These are phyloP conservation scores for Pterulicium gracile DNA, from an alignment of 1,284 basidiomycete species.

Conservation along the genomic window DNA sequence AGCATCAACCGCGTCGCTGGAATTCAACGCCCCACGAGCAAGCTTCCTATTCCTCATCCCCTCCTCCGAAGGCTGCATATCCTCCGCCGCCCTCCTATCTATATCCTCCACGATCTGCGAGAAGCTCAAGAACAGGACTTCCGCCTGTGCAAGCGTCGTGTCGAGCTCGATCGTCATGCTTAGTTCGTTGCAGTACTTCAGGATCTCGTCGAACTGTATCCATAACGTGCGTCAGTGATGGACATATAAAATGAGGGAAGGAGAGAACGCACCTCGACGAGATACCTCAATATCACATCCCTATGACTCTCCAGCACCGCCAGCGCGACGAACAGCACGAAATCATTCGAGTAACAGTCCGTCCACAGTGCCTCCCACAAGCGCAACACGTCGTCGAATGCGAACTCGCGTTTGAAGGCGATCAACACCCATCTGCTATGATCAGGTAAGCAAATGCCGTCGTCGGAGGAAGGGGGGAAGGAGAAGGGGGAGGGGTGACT, in stretches of 20 bases:
- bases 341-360: slow-evolving; percentile 78
- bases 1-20: too few relatives aligned
- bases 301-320: slow-evolving; percentile 91
- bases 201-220: slow-evolving; percentile 68
- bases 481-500: slow-evolving; percentile 10
- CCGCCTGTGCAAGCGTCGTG: slow-evolving; percentile 84
- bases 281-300: slow-evolving; percentile 87
- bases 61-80: slow-evolving; percentile 5
- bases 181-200: slow-evolving; percentile 76
- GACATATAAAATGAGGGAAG: too few relatives aligned
- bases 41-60: not conserved
- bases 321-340: slow-evolving; percentile 91
- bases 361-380: slow-evolving; percentile 98
- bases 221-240: not conserved
- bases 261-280: slow-evolving; percentile 61
- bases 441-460: slow-evolving; percentile 4
- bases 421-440: slow-evolving; percentile 71
- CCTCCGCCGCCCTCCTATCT: slow-evolving; percentile 62
- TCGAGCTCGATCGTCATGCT: slow-evolving; percentile 92
- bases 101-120: slow-evolving; percentile 81
- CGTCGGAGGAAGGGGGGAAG: slow-evolving; percentile 1
- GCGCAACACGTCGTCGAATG: slow-evolving; percentile 78
- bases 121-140: slow-evolving; percentile 85
- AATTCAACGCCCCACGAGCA: too few relatives aligned
- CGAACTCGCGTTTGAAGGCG: slow-evolving; percentile 91